phyloP scores from a whole-genome alignment of 2,329 filamentous ascomycete genomes.

The Atkinsonella hypoxylon region DNA sequence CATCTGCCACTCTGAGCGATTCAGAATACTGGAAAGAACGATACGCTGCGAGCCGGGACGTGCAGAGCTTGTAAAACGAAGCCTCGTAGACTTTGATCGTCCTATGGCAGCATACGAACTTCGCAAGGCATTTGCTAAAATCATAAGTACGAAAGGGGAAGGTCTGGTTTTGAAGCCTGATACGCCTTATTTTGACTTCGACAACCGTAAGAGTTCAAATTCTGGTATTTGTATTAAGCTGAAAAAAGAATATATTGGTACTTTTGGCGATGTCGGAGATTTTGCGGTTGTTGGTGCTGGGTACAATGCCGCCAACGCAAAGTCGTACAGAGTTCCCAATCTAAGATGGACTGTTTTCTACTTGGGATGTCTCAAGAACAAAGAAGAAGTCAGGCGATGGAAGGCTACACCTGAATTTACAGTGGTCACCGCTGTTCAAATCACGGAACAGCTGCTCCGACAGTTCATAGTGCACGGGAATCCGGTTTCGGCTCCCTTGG shows the following conservation, averaged over 20 bases:
- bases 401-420: conserved; percentile 47
- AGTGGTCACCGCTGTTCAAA: conserved; percentile 51
- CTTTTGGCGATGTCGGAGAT: conserved; percentile 72
- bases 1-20: conserved; percentile 44
- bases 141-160: conserved; percentile 56
- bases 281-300: conserved; percentile 68
- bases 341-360: conserved; percentile 72
- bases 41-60: conserved; percentile 42
- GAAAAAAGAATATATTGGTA: conserved; percentile 73
- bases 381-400: conserved; percentile 40
- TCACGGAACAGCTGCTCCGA: conserved; percentile 39
- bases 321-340: conserved; percentile 37
- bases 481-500: conserved; percentile 27
- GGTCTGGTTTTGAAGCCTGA: conserved; percentile 74
- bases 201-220: conserved; percentile 22
- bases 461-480: conserved; percentile 36
- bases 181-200: conserved; percentile 61
- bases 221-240: conserved; percentile 60
- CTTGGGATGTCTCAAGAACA: conserved; percentile 64
- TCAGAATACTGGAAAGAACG: conserved; percentile 45
- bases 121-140: conserved; percentile 52
- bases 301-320: conserved; percentile 53
- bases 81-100: conserved; percentile 53
- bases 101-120: conserved; percentile 40
- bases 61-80: conserved; percentile 54